These are phyloP conservation scores for Phytophthora citricola DNA, from an alignment of 352 stramenopile genomes.

Conservation along the genomic window DNA sequence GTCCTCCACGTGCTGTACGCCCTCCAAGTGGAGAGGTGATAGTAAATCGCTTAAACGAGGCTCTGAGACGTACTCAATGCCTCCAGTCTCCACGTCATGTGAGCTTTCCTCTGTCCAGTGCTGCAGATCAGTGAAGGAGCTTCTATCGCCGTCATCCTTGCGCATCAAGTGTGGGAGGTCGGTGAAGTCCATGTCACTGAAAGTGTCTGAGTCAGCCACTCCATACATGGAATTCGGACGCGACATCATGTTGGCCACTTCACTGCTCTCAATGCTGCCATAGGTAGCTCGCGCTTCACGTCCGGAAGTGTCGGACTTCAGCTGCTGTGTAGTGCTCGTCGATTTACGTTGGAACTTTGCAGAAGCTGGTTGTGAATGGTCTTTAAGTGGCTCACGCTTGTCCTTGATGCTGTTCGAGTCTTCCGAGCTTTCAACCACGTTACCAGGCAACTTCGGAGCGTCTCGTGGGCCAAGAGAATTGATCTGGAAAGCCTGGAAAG, in stretches of 20 bases:
- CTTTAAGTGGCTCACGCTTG: constrained; percentile 27
- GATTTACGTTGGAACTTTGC: constrained; percentile 28
- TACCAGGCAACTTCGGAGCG: constrained; percentile 24
- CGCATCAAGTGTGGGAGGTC: constrained; percentile 79
- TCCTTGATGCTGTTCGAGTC: constrained; percentile 30
- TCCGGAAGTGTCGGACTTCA: constrained; percentile 28
- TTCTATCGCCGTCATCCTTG: constrained; percentile 53
- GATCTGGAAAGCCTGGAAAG: constrained; percentile 69
- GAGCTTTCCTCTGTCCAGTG: constrained; percentile 37
- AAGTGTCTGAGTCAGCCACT: constrained; percentile 69
- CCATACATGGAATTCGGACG: constrained; percentile 60
- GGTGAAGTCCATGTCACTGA: constrained; percentile 78
- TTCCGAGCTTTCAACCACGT: constrained; percentile 27
- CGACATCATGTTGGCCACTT: constrained; percentile 29
- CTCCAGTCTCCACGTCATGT: constrained; percentile 11
- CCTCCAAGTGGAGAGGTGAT: constrained; percentile 34
- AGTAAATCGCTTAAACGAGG: constrained; percentile 35
- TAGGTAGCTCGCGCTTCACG: constrained; percentile 28
- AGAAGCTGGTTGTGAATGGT: constrained; percentile 22
- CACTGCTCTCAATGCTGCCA: constrained; percentile 42
- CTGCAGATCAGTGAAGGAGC: constrained; percentile 52
- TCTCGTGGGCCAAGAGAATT: constrained; percentile 35
- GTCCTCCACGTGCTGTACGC: constrained; percentile 34
- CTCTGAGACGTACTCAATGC: constrained; percentile 30
- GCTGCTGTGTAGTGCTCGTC: constrained; percentile 31